phyloP scores from a whole-genome alignment of 2,329 filamentous ascomycete genomes.

The Exophiala calicioides region DNA sequence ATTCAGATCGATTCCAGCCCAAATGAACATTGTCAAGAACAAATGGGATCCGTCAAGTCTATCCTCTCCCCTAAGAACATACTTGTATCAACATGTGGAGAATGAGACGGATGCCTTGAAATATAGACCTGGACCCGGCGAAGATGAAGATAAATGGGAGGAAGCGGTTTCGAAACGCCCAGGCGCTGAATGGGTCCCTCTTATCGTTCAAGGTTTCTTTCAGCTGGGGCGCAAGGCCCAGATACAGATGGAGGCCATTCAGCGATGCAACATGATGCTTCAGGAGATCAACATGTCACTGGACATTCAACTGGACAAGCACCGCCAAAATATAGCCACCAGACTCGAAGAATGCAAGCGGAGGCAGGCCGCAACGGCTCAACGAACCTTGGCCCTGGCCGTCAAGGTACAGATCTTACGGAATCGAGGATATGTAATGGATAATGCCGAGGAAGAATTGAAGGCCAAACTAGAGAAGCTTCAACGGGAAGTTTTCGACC shows the following conservation, averaged over 20 bases:
- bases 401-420: constrained; percentile 65
- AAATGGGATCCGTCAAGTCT: constrained; percentile 61
- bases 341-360: constrained; percentile 60
- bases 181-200: constrained; percentile 58
- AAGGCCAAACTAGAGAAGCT: constrained; percentile 62
- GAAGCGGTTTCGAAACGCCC: constrained; percentile 63
- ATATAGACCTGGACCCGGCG: constrained; percentile 58
- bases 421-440: constrained; percentile 66
- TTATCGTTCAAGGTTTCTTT: constrained; percentile 61
- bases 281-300: constrained; percentile 67
- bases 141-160: constrained; percentile 65
- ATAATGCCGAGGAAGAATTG: constrained; percentile 63
- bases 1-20: constrained; percentile 62
- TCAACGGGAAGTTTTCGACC: constrained; percentile 61
- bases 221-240: constrained; percentile 60
- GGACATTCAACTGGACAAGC: constrained; percentile 59
- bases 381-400: constrained; percentile 61
- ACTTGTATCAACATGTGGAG: constrained; percentile 64
- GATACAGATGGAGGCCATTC: constrained; percentile 59
- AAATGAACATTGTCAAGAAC: constrained; percentile 60
- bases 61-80: constrained; percentile 59
- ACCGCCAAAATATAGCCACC: constrained; percentile 61
- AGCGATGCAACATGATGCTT: constrained; percentile 58
- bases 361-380: constrained; percentile 60
- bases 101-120: constrained; percentile 59